These are phyloP conservation scores for Gossypium thurberi DNA, from an alignment of 345 rosid genomes.

Conservation along the genomic window DNA sequence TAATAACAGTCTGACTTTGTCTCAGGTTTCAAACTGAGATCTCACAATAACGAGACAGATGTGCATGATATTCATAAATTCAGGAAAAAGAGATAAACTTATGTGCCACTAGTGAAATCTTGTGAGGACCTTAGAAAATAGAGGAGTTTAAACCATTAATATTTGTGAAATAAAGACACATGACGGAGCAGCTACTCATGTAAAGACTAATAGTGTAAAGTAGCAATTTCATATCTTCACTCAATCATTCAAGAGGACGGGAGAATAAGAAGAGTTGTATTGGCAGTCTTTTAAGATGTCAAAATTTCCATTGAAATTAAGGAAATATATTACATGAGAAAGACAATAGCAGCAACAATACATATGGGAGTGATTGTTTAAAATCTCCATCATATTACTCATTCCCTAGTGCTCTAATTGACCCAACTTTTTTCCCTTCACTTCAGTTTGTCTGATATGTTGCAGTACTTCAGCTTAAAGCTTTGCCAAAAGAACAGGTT, in stretches of 20 bases:
- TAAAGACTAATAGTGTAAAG: background rate
- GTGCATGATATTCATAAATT: background rate
- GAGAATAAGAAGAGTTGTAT: background rate
- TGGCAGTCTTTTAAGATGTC: background rate
- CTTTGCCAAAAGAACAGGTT: background rate
- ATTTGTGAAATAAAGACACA: background rate
- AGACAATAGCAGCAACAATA: background rate
- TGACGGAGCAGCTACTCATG: background rate
- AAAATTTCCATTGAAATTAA: background rate
- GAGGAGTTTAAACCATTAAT: background rate
- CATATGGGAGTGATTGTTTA: background rate
- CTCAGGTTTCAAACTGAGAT: background rate
- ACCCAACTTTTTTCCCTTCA: background rate
- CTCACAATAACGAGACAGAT: background rate
- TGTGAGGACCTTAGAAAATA: background rate
- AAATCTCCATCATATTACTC: background rate
- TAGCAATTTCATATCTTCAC: background rate
- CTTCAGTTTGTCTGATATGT: background rate
- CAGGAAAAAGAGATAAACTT: background rate
- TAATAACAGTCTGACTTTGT: background rate
- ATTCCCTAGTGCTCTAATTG: background rate
- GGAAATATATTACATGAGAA: background rate
- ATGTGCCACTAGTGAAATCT: background rate
- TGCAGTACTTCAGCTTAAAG: background rate
- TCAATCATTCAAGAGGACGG: background rate